Conservation (phyloP, 176 grass and related monocot genomes). For the Aegilops sharonensis region DNA sequence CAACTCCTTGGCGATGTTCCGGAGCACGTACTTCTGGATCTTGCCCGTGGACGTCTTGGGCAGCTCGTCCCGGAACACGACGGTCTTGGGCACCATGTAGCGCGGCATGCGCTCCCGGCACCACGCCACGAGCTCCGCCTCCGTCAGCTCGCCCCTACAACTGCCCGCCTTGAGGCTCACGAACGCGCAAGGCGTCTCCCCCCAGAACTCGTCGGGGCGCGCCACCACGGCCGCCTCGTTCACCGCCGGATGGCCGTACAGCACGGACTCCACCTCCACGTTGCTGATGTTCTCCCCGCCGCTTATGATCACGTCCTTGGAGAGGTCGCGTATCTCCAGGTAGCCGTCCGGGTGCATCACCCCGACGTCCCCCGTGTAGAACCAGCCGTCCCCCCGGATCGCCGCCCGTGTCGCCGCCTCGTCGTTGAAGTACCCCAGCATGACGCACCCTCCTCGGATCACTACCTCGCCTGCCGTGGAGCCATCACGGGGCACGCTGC, state of each 20-base stretch:
- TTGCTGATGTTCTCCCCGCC: slow-evolving; percentile 84
- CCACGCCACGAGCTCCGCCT: slow-evolving; percentile 57
- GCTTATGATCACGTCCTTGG: slow-evolving; percentile 88
- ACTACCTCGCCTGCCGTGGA: slow-evolving; percentile 66
- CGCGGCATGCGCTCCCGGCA: slow-evolving; percentile 71
- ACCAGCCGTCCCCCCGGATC: slow-evolving; percentile 54
- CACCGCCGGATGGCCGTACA: slow-evolving; percentile 70
- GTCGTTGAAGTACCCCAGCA: slow-evolving; percentile 72
- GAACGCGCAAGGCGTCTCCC: slow-evolving; percentile 91
- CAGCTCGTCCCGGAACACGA: slow-evolving; percentile 58
- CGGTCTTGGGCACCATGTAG: slow-evolving; percentile 83
- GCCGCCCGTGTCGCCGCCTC: slow-evolving; percentile 38
- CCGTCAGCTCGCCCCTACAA: slow-evolving; percentile 2
- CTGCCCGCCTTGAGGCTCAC: slow-evolving; percentile 51
- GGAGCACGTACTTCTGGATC: slow-evolving; percentile 67
- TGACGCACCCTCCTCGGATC: slow-evolving; percentile 50
- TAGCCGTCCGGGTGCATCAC: slow-evolving; percentile 86
- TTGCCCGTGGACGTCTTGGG: slow-evolving; percentile 92
- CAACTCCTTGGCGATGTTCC: slow-evolving; percentile 56
- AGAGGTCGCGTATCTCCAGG: slow-evolving; percentile 79
- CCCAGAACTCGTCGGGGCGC: slow-evolving; percentile 70
- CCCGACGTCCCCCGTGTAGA: slow-evolving; percentile 14
- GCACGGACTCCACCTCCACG: slow-evolving; percentile 79
- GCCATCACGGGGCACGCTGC: slow-evolving; percentile 54
- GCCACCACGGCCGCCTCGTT: slow-evolving; percentile 79